Percentiles rank a stretch among this genome's conserved stretches.
Conservation (phyloP, 257 asterid genomes). For the Scutellaria baicalensis region DNA sequence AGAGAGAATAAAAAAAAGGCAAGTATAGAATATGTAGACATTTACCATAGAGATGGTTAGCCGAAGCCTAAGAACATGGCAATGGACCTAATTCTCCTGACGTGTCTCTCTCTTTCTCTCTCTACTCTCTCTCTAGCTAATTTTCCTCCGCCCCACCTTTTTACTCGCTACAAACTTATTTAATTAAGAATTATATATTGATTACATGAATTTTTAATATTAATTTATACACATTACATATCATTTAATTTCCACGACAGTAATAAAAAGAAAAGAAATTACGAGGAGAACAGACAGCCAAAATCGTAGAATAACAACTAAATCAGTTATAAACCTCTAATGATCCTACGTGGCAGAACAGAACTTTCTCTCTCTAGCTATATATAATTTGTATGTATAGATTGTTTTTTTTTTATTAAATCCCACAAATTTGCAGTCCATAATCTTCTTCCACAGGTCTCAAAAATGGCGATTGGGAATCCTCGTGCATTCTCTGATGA, state of each 20-base stretch:
- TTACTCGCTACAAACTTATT: too few species aligned
- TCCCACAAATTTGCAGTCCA: background rate
- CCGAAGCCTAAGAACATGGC: conserved; percentile 8
- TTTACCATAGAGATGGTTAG: too few species aligned
- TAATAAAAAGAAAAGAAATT: background rate
- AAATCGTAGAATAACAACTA: background rate
- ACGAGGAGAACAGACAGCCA: background rate
- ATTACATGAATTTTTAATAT: too few species aligned
- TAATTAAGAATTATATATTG: too few species aligned
- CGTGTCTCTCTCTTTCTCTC: conserved; percentile 27
- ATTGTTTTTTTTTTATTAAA: background rate
- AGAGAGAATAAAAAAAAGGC: background rate
- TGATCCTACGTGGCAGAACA: conserved; percentile 29
- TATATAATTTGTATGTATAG: background rate
- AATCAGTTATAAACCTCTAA: conserved; percentile 17
- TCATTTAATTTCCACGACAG: too few species aligned
- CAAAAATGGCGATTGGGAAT: conserved; percentile 20
- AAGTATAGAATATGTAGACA: too few species aligned
- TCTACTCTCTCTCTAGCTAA: background rate
- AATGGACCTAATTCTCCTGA: conserved; percentile 3
- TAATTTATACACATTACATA: too few species aligned
- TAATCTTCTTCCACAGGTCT: conserved; percentile 3
- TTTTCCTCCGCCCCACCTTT: too few species aligned
- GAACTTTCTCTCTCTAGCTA: conserved; percentile 12
- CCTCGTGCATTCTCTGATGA: background rate